Conservation (phyloP, 805 yeast species). For the Saccharomycopsis fermentans region DNA sequence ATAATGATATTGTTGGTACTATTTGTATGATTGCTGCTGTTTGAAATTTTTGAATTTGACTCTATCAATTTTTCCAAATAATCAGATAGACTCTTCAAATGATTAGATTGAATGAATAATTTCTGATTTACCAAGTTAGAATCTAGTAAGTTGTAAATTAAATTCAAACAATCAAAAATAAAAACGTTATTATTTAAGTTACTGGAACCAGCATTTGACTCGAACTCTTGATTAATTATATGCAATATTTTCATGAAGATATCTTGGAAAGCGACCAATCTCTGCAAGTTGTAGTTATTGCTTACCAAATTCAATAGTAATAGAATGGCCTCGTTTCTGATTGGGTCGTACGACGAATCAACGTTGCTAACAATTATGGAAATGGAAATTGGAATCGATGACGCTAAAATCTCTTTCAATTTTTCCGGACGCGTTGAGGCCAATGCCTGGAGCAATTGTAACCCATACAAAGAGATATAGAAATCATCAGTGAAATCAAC, state of each 20-base stretch:
- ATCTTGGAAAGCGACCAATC: slow-evolving; percentile 88
- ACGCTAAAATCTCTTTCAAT: slow-evolving; percentile 56
- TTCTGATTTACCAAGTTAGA: slow-evolving; percentile 88
- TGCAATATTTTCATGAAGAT: slow-evolving; percentile 73
- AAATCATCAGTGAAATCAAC: slow-evolving; percentile 43
- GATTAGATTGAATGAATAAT: slow-evolving; percentile 75
- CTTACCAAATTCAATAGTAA: slow-evolving; percentile 75
- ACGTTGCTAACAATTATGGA: slow-evolving; percentile 58
- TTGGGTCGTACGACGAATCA: slow-evolving; percentile 66
- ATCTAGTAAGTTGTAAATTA: slow-evolving; percentile 60
- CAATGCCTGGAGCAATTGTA: slow-evolving; percentile 78
- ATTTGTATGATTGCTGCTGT: not conserved
- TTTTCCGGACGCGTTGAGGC: slow-evolving; percentile 64
- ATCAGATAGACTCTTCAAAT: slow-evolving; percentile 6
- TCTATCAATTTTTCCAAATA: slow-evolving; percentile 8
- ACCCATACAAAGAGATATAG: slow-evolving; percentile 67
- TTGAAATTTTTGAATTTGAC: not conserved
- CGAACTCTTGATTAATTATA: slow-evolving; percentile 62
- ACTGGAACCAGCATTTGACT: slow-evolving; percentile 41
- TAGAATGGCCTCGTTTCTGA: slow-evolving; percentile 79
- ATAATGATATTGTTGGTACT: slow-evolving; percentile 6
- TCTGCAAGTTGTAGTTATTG: slow-evolving; percentile 79
- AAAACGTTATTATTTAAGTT: slow-evolving; percentile 70
- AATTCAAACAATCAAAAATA: slow-evolving; percentile 81
- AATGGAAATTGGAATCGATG: slow-evolving; percentile 68